These are phyloP conservation scores for Ophiocordyceps sinensis DNA, from an alignment of 2,329 filamentous ascomycete genomes.

Conservation along the genomic window DNA sequence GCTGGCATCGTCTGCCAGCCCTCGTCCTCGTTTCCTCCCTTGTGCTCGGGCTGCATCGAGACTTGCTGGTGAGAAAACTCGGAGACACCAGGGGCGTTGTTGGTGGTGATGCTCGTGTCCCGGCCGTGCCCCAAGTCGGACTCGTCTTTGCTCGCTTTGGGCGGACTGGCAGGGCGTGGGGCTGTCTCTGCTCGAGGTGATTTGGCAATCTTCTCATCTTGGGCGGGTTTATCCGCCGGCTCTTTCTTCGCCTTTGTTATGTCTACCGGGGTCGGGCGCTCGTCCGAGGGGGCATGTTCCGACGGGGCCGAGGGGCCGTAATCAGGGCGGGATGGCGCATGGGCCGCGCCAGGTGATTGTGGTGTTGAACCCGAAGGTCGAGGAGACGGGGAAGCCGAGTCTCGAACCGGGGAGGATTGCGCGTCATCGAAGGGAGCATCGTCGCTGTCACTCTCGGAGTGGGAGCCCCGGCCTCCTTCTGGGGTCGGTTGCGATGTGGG, in stretches of 20 bases:
- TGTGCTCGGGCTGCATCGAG: constrained; percentile 39
- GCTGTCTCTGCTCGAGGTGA: constrained; percentile 2
- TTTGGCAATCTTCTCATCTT: background rate
- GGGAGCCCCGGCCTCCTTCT: background rate
- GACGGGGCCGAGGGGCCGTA: background rate
- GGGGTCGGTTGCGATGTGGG: background rate
- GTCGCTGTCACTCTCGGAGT: constrained; percentile 18
- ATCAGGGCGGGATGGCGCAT: background rate
- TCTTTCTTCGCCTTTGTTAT: background rate
- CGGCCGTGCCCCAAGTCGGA: constrained; percentile 15
- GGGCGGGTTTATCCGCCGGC: background rate
- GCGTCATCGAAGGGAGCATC: constrained; percentile 22
- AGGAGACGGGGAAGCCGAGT: background rate
- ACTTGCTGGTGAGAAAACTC: constrained; percentile 88
- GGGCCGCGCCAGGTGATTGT: constrained; percentile 1
- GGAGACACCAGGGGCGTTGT: constrained; percentile 32
- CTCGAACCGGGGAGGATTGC: constrained; percentile 12
- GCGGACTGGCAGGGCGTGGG: constrained; percentile 3
- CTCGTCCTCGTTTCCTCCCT: constrained; percentile 43
- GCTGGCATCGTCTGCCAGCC: constrained; percentile 92
- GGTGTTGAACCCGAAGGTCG: background rate
- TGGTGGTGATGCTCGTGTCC: constrained; percentile 19
- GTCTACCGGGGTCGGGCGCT: background rate
- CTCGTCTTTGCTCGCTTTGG: constrained; percentile 5
- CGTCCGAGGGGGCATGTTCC: background rate